phyloP scores from a whole-genome alignment of 768 basidiomycete genomes.

The Phylloporus rhodoxanthus region DNA sequence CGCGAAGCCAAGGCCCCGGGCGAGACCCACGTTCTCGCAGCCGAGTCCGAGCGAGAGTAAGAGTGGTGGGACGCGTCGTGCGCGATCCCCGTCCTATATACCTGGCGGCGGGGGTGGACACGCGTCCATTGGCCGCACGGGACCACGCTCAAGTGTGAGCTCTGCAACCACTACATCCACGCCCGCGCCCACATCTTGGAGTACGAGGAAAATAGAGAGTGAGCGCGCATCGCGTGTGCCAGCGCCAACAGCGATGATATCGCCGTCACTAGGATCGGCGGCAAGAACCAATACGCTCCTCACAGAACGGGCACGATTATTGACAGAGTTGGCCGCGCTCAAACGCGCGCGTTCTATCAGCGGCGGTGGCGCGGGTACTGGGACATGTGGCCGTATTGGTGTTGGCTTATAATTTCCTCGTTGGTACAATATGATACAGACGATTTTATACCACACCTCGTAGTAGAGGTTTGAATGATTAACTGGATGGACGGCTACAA shows the following conservation, averaged over 20 bases:
- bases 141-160: not conserved
- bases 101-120: not conserved
- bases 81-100: constrained; percentile 15
- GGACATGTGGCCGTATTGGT: no score
- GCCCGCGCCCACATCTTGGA: not conserved
- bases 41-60: not conserved
- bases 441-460: constrained; percentile 42
- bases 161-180: not conserved
- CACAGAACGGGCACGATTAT: constrained; percentile 51
- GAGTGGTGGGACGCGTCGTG: not conserved
- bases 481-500: constrained; percentile 66
- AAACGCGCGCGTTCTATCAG: constrained; percentile 23
- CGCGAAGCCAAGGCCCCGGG: constrained; percentile 13
- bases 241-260: not conserved
- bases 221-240: not conserved
- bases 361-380: not conserved
- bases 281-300: constrained; percentile 45
- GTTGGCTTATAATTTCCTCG: no score
- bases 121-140: not conserved
- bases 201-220: not conserved
- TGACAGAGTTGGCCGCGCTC: constrained; percentile 49
- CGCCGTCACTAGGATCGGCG: constrained; percentile 26
- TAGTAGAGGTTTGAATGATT: constrained; percentile 78
- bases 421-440: not conserved
- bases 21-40: not conserved